These are phyloP conservation scores for Pichia cactophila DNA, from an alignment of 1,139 yeast genomes.

Conservation along the genomic window DNA sequence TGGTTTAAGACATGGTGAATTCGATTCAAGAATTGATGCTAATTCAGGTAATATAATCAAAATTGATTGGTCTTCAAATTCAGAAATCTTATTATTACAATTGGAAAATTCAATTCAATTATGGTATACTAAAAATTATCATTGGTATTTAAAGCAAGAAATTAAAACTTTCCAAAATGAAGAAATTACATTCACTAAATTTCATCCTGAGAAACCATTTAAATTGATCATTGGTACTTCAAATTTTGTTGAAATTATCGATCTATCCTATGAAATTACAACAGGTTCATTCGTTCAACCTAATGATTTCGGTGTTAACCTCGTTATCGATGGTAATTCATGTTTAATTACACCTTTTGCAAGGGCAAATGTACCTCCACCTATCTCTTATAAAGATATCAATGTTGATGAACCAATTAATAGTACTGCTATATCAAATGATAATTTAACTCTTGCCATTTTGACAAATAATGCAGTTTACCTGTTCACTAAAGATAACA, in stretches of 20 bases:
- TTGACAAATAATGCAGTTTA: slow-evolving; percentile 39
- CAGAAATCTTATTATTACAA: slow-evolving; percentile 70
- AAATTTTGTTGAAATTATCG: slow-evolving; percentile 50
- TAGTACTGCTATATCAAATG: slow-evolving; percentile 56
- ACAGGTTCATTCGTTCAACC: slow-evolving; percentile 67
- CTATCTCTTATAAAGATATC: slow-evolving; percentile 67
- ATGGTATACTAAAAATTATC: slow-evolving; percentile 91
- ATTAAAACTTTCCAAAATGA: slow-evolving; percentile 33
- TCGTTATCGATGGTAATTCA: slow-evolving; percentile 74
- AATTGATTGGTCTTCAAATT: slow-evolving; percentile 75
- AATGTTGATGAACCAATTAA: slow-evolving; percentile 46
- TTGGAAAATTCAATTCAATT: slow-evolving; percentile 58
- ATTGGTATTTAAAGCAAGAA: slow-evolving; percentile 91
- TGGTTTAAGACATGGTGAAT: slow-evolving; percentile 88
- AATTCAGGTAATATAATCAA: slow-evolving; percentile 32
- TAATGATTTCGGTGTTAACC: slow-evolving; percentile 65
- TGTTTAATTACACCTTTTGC: slow-evolving; percentile 76
- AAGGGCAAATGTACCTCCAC: slow-evolving; percentile 92
- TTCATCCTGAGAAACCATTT: slow-evolving; percentile 88
- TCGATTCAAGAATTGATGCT: slow-evolving; percentile 55
- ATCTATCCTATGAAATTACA: slow-evolving; percentile 56
- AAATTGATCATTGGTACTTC: slow-evolving; percentile 60
- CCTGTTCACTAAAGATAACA: slow-evolving; percentile 32
- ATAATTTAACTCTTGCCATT: slow-evolving; percentile 55
- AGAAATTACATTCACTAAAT: slow-evolving; percentile 47